A percentile compares a stretch with the other conserved stretches of the same genome.
Evolutionary conservation across 2,329 filamentous ascomycete species (phyloP).

Genomic region (Zalaria sp.): DNA sequence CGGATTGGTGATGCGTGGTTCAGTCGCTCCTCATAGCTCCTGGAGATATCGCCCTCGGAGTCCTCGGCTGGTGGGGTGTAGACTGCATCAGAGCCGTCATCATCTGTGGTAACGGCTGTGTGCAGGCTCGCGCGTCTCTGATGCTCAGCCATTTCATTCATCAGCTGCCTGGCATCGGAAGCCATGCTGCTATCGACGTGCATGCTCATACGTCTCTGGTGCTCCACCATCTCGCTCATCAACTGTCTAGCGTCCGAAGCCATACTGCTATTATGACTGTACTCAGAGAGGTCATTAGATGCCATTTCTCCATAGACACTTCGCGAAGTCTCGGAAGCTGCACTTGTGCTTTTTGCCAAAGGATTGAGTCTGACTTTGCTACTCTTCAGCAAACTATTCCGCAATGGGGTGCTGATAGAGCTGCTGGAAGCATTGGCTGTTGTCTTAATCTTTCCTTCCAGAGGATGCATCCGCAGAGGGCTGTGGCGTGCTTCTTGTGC

Average conservation of each 20-base stretch:
- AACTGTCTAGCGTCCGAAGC: slow-evolving; percentile 13
- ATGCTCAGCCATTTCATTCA: slow-evolving; percentile 10
- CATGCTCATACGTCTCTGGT: neutral
- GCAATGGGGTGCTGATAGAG: slow-evolving; percentile 10
- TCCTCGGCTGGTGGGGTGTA: neutral
- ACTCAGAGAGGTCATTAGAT: neutral
- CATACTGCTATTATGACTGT: slow-evolving; percentile 7
- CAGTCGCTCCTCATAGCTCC: slow-evolving; percentile 21
- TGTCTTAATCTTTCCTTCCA: slow-evolving; percentile 6
- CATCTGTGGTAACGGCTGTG: neutral
- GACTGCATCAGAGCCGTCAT: neutral
- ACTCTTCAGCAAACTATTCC: slow-evolving; percentile 12
- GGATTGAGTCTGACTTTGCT: slow-evolving; percentile 8
- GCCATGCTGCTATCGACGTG: slow-evolving; percentile 10
- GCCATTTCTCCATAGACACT: too few relatives aligned
- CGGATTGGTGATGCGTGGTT: slow-evolving; percentile 20
- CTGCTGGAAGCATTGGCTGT: neutral
- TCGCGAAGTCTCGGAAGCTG: too few relatives aligned
- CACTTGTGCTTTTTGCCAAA: neutral
- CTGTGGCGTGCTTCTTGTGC: neutral
- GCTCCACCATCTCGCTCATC: neutral
- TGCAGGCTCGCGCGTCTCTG: neutral
- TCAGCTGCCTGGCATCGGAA: slow-evolving; percentile 16
- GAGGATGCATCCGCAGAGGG: slow-evolving; percentile 5
- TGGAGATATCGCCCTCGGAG: slow-evolving; percentile 1